These are phyloP conservation scores for Gossypium davidsonii DNA, from an alignment of 441 rosid species.

Conservation along the genomic window DNA sequence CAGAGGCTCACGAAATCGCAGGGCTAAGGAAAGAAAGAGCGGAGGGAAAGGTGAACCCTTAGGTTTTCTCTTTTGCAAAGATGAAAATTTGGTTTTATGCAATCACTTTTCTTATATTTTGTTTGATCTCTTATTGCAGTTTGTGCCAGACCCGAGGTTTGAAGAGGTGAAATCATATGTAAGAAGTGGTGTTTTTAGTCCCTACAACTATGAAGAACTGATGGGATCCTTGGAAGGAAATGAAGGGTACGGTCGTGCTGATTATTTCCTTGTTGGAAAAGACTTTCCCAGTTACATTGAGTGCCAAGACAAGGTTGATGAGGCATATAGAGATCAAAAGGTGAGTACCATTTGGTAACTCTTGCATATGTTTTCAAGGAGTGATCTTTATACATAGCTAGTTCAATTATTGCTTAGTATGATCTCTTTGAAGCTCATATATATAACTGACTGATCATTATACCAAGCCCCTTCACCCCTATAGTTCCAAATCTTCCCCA, in stretches of 20 bases:
- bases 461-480: too few relatives aligned
- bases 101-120: background rate
- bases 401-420: too few relatives aligned
- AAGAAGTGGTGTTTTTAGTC: constrained; percentile 67
- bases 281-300: constrained; percentile 54
- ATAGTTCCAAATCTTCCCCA: too few relatives aligned
- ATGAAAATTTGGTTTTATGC: background rate
- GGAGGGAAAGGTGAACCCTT: constrained; percentile 56
- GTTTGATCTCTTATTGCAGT: constrained; percentile 31
- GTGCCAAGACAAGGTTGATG: constrained; percentile 50
- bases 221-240: constrained; percentile 65
- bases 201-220: constrained; percentile 60
- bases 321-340: constrained; percentile 47
- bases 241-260: constrained; percentile 46
- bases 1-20: constrained; percentile 66
- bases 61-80: background rate
- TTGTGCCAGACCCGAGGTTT: constrained; percentile 68
- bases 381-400: background rate
- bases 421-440: too few relatives aligned
- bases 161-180: constrained; percentile 75
- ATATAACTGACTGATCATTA: too few relatives aligned
- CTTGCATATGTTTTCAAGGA: background rate
- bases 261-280: constrained; percentile 53
- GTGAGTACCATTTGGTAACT: constrained; percentile 19
- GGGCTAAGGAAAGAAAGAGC: constrained; percentile 81